Percentiles rank a stretch among this genome's conserved stretches.
Evolutionary conservation across 129 eudicot species (phyloP).

Genomic region (Erigeron canadensis): DNA sequence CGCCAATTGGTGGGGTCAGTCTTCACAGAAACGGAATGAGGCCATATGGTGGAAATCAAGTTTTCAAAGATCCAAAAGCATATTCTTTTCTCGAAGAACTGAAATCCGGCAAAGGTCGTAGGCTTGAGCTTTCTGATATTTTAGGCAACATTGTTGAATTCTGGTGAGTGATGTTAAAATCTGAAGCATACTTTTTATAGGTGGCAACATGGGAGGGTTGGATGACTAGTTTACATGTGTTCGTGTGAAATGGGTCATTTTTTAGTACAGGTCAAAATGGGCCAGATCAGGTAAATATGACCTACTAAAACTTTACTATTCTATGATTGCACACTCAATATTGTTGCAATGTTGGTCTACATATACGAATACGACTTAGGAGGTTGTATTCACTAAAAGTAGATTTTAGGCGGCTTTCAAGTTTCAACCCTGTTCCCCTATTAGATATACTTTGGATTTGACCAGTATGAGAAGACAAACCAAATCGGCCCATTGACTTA

Average conservation of each 20-base stretch:
- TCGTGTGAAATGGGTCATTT: not conserved
- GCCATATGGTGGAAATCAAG: constrained; percentile 47
- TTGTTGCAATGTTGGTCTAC: not conserved
- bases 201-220: not conserved
- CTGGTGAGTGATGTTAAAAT: constrained; percentile 44
- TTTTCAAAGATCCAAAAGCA: constrained; percentile 39
- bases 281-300: not conserved
- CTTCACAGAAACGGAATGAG: constrained; percentile 45
- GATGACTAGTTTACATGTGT: not conserved
- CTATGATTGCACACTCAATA: not conserved
- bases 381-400: not conserved
- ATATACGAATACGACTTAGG: not conserved
- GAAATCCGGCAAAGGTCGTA: constrained; percentile 65
- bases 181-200: not conserved
- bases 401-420: not conserved
- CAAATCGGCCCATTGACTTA: not conserved
- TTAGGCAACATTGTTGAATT: constrained; percentile 70
- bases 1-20: constrained; percentile 42
- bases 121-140: constrained; percentile 71
- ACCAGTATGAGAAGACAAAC: not conserved
- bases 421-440: not conserved
- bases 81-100: constrained; percentile 78
- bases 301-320: not conserved
- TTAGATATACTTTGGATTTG: not conserved
- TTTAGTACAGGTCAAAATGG: not conserved